Conservation (phyloP, 345 rosid species). For the Syzygium jambos region DNA sequence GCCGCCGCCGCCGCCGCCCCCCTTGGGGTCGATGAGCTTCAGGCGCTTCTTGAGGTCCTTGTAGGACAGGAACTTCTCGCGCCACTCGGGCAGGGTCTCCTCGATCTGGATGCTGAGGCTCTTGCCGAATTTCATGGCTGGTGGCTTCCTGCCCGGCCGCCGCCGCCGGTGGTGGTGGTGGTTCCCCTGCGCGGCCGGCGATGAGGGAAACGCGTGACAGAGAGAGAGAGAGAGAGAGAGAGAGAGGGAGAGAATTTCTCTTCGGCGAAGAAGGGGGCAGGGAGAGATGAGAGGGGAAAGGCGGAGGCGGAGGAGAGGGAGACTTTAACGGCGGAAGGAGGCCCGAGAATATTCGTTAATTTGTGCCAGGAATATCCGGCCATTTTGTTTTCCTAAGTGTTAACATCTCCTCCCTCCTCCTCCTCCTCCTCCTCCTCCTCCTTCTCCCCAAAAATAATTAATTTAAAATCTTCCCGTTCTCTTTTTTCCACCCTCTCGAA, state of each 20-base stretch:
- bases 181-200: too few species aligned
- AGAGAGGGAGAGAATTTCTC: neutral
- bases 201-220: neutral
- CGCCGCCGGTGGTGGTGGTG: neutral
- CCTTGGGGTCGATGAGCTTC: slow-evolving; percentile 55
- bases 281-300: neutral
- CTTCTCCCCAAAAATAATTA: neutral
- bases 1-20: slow-evolving; percentile 23
- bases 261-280: neutral
- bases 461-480: neutral
- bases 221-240: neutral
- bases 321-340: neutral
- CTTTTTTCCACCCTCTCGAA: fast-evolving
- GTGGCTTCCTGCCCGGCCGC: neutral
- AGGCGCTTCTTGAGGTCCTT: slow-evolving; percentile 86
- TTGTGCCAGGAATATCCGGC: slow-evolving; percentile 21
- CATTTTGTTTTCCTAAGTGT: neutral
- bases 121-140: slow-evolving; percentile 82
- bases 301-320: neutral
- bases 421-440: neutral
- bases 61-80: slow-evolving; percentile 91
- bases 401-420: neutral
- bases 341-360: slow-evolving; percentile 46
- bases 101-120: slow-evolving; percentile 95
- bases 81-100: slow-evolving; percentile 90